phyloP scores from a whole-genome alignment of 345 rosid genomes.

The Eucalyptus curtisii region DNA sequence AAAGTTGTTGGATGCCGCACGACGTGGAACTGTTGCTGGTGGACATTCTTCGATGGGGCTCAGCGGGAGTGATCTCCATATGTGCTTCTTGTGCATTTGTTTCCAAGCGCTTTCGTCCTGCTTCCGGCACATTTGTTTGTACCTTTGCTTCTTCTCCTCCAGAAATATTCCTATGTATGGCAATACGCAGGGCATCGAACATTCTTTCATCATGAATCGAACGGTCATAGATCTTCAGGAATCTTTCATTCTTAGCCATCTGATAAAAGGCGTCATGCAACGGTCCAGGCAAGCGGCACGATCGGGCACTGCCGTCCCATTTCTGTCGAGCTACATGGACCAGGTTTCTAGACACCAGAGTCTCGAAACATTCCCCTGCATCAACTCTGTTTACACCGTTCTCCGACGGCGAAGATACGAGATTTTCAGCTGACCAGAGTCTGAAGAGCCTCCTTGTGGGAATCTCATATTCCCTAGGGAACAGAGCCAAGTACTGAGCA shows the following conservation, averaged over 20 bases:
- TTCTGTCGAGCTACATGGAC: neutral
- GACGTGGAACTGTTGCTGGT: too few relatives aligned
- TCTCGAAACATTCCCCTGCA: neutral
- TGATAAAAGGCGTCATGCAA: neutral
- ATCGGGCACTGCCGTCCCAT: conserved; percentile 3
- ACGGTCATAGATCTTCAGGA: neutral
- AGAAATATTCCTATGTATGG: neutral
- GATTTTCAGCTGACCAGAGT: conserved; percentile 20
- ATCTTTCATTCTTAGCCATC: neutral
- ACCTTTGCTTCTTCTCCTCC: neutral
- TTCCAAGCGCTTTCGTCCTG: fast-evolving
- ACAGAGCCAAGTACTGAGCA: conserved; percentile 12
- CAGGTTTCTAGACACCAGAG: neutral
- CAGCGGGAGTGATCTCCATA: neutral
- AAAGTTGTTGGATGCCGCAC: too few relatives aligned
- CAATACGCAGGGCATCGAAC: neutral
- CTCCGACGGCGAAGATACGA: fast-evolving
- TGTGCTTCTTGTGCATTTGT: too few relatives aligned
- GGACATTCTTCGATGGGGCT: too few relatives aligned
- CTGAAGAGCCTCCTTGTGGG: conserved; percentile 13
- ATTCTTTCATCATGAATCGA: fast-evolving
- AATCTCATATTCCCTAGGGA: conserved; percentile 9
- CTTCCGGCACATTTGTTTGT: too few relatives aligned
- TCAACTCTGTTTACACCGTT: neutral
- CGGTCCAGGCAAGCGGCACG: neutral